phyloP scores from a whole-genome alignment of 2,329 filamentous ascomycete species.

The Penicillium fuscoglaucum region DNA sequence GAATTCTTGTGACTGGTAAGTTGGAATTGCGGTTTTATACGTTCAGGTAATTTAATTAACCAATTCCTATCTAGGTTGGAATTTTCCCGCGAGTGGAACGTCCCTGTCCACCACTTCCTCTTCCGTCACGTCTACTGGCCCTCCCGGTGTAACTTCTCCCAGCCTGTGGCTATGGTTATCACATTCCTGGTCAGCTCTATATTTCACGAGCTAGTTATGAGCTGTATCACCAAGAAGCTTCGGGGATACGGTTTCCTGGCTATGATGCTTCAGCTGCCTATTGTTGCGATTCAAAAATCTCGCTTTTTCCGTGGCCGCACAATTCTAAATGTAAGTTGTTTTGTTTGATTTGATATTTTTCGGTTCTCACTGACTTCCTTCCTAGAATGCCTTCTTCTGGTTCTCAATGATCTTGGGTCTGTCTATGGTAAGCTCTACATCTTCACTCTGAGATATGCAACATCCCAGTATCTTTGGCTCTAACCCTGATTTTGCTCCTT shows the following conservation, averaged over 20 bases:
- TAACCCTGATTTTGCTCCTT: background rate
- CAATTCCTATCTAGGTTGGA: conserved; percentile 64
- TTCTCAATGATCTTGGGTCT: conserved; percentile 85
- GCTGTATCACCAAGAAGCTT: conserved; percentile 95
- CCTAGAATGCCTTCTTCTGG: conserved; percentile 80
- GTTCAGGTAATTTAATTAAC: background rate
- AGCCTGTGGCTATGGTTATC: conserved; percentile 75
- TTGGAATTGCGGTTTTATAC: background rate
- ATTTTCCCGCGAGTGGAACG: conserved; percentile 94
- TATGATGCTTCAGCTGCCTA: conserved; percentile 96
- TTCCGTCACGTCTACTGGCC: conserved; percentile 91
- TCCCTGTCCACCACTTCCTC: conserved; percentile 95
- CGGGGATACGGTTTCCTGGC: conserved; percentile 89
- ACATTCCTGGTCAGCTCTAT: conserved; percentile 89
- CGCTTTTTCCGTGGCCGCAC: conserved; percentile 71
- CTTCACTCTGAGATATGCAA: background rate
- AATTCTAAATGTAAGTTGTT: conserved; percentile 65
- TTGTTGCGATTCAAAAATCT: conserved; percentile 86
- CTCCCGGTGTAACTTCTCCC: conserved; percentile 72
- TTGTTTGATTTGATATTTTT: background rate
- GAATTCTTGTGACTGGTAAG: conserved; percentile 58
- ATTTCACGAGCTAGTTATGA: conserved; percentile 94
- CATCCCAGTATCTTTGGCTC: background rate
- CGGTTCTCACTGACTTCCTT: background rate
- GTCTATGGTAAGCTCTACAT: conserved; percentile 63